A percentile compares a stretch with the other conserved stretches of the same genome.
These are phyloP conservation scores for Lachancea meyersii DNA, from an alignment of 805 yeast species.

Conservation along the genomic window DNA sequence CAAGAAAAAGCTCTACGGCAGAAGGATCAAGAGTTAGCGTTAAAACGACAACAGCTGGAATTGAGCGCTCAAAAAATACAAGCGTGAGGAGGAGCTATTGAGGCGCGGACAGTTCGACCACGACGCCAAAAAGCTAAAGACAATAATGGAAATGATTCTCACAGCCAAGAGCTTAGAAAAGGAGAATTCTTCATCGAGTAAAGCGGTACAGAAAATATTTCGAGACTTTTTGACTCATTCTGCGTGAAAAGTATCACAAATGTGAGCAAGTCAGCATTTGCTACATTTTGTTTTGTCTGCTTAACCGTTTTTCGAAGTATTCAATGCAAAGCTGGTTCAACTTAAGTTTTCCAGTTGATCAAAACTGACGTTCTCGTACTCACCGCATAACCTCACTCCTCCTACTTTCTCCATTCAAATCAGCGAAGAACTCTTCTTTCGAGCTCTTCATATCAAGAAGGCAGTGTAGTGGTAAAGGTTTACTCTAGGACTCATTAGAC, in stretches of 20 bases:
- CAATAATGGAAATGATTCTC: not conserved
- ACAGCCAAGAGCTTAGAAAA: constrained; percentile 1
- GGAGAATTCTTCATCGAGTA: not conserved
- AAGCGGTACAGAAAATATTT: not conserved
- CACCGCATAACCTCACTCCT: constrained; percentile 4
- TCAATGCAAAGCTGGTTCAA: constrained; percentile 1
- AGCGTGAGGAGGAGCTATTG: not conserved
- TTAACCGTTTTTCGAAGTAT: not conserved
- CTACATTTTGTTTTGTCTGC: too few species aligned
- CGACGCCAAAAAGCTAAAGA: not conserved
- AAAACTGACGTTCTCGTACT: not conserved
- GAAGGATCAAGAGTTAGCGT: constrained; percentile 1
- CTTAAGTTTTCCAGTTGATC: not conserved
- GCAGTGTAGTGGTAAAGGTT: not conserved
- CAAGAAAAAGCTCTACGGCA: not conserved
- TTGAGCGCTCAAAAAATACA: not conserved
- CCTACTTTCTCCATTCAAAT: constrained; percentile 1
- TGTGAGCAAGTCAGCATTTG: not conserved
- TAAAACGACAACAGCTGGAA: constrained; percentile 1
- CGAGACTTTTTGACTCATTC: not conserved
- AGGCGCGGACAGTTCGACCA: not conserved
- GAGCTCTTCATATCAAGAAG: not conserved
- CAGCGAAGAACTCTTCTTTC: not conserved
- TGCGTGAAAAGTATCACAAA: not conserved
- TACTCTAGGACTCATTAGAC: not conserved